Evolutionary conservation across 2,329 filamentous ascomycete genomes (phyloP), one percentile per base, ranked within the genome.

Genomic region (Coniochaeta prunicola): DNA sequence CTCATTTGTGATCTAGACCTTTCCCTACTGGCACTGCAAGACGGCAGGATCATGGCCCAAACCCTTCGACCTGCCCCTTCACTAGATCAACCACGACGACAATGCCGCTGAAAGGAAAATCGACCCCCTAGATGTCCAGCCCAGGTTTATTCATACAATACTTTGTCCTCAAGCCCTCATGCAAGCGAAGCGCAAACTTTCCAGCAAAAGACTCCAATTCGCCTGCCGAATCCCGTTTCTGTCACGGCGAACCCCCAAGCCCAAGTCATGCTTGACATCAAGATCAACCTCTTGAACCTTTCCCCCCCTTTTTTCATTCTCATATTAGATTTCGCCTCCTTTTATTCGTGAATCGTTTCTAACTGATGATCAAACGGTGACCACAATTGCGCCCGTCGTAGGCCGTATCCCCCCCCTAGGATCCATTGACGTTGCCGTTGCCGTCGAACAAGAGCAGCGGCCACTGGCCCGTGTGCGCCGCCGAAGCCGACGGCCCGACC

Each of bases 371-470:
- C 17, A n/a, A n/a, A n/a, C n/a, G n/a, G n/a, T n/a, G n/a, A n/a
- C n/a, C n/a, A n/a, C n/a, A n/a, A n/a, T n/a, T n/a, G n/a, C n/a
- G n/a, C n/a, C n/a, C n/a, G n/a, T n/a, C n/a, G n/a, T n/a, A 34
- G 31, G 31, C 31, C 31, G 31, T 34, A 7, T 34, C 31, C 31
- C 7, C 13, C 31, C 7, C 31, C 13, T 34, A 30, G 24, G 48
- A 33, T 12, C 48, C 48, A 30, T 33, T 21, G 6, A 53, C 48
- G 12, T 9, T 13, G 8, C 48, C 48, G 12, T 53, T 53, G 17
- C 62, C 64, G 17, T 64, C 61, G 31, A 68, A 68, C n/a, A 68
- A 45, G 31, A 68, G 34, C 6, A 67, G 42, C 10, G 65, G 65
- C 66, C 65, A 67, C 59, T 68, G 66, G 5, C 64, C 64, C 2